Base-by-base conservation (phyloP, 73 alveolate species). In the Stentor coeruleus region DNA sequence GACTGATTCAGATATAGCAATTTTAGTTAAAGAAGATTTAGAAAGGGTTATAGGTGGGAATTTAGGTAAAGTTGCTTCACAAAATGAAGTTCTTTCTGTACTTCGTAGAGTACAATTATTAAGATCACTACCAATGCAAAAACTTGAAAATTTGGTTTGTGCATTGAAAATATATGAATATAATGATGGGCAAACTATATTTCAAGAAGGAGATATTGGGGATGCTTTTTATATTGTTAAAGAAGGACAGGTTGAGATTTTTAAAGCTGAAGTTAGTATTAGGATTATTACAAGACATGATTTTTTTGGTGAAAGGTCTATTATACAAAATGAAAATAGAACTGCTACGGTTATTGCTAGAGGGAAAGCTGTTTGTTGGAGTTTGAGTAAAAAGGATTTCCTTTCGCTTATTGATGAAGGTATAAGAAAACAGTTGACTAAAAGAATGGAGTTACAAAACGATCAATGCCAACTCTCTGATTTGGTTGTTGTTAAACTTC, bases 181-280 rank as follows among this genome's bases (percentile, higher is more conserved):
- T 33, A 76, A 35, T 4, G 94, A 89, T 60, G 91, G 85, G 35
- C 74, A 91, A 41, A 66, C 76, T 77, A 91, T 93, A 30, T 91
- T 93, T 28, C 85, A 90, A 66, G 92, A 93, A 83, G 96, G 95
- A 66, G 96, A 91, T 74, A 88, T 87, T 86, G 98, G 96, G 35
- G 91, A 90, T 81, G 87, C 91, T 15, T 93, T 91, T 89, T 93
- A 82, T 77, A 88, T 93, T 41, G 85, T 93, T 35, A 91, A 91
- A 86, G 85, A 86, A 57, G 98, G 98, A 11, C 81, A 88, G 85
- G 89, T 92, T 35, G 90, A 87, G 58, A 91, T 93, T 39, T 86
- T 79, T 20, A 91, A 83, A 31, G 88, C 87, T 77, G 90, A 81
- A 31, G 82, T 74, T 73, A 74, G 77, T 39, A 88, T 88, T 33